phyloP scores from a whole-genome alignment of 805 yeast genomes.

The Ogataea philodendri region DNA sequence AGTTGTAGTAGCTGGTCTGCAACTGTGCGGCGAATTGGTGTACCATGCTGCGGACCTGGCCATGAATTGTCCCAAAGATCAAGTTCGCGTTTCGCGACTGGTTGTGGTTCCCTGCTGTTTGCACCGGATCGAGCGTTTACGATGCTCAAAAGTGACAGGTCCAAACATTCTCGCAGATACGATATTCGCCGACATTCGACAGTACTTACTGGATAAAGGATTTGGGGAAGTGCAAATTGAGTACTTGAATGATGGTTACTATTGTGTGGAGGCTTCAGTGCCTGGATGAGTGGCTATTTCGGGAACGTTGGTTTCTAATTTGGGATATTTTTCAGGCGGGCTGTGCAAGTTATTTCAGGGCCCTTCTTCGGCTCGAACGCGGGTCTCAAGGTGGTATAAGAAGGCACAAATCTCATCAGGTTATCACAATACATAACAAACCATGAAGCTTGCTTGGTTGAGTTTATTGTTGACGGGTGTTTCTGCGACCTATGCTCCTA shows the following conservation, averaged over 20 bases:
- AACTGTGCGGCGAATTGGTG: conserved; percentile 30
- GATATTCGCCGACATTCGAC: conserved; percentile 12
- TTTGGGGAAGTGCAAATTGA: conserved; percentile 8
- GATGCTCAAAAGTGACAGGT: neutral
- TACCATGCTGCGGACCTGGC: conserved; percentile 20
- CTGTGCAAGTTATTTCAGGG: neutral
- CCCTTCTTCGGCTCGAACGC: no score
- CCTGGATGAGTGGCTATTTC: no score
- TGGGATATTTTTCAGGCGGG: no score
- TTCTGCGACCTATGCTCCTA: no score
- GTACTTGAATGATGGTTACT: conserved; percentile 20
- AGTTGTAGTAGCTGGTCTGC: conserved; percentile 21
- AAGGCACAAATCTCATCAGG: no score
- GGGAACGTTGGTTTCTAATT: no score
- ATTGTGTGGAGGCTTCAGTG: conserved; percentile 9
- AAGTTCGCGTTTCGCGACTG: conserved; percentile 3
- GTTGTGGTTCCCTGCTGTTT: conserved; percentile 26
- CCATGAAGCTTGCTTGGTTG: no score
- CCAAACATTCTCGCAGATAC: neutral
- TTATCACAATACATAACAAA: no score
- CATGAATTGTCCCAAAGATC: conserved; percentile 1
- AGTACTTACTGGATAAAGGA: conserved; percentile 7
- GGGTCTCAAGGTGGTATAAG: no score
- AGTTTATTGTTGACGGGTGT: no score
- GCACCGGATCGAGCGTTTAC: conserved; percentile 17